Evolutionary conservation across 108 stramenopile genomes (phyloP), one percentile per base, ranked within the genome.

Genomic region (Fragilariopsis cylindrus): DNA sequence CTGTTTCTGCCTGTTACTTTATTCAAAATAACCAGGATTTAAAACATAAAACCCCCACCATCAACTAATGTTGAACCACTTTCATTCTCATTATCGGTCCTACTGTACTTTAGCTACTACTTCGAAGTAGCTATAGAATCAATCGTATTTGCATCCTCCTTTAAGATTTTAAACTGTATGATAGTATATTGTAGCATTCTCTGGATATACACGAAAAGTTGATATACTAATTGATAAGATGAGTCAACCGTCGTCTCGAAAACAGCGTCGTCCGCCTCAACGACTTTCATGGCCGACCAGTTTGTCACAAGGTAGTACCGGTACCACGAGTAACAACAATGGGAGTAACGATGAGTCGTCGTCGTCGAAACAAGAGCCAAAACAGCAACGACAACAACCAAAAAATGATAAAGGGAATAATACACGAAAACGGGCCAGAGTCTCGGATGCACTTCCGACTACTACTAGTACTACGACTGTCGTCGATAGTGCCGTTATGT

Each of bases 281-380:
- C 58, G 78, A 39, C 78, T 79, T 73, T 73, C 72, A n/a, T 79
- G 78, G 78, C 78, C 78, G 9, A 44, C 58, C 3, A 19, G 7
- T 48, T 68, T 50, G 47, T 50, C 67, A 9, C 67, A 68, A 50
- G 67, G 39, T 21, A 52, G 49, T 18, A 21, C 18, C 12, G 50
- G 42, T 15, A 19, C 7, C 50, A 52, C 19, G 19, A n/a, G 49
- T 48, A 60, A 60, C 16, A 60, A 60, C 8, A 9, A 60, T 8
- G 58, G 16, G 9, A 21, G 58, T 60, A 16, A 16, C 8, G 58
- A 16, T 8, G 58, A 52, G 3, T 52, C 50, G 13, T 30, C 30
- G 30, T 30, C 30, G 30, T 30, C 30, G 30, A 30, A 30, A 30
- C 30, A 52, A 52, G 50, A 52, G 13, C 12, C 13, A 13, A 52